Percentiles rank a stretch among this genome's conserved stretches.
These are phyloP conservation scores for Zasmidium cellare DNA, from an alignment of 2,329 filamentous ascomycete species.

Conservation along the genomic window DNA sequence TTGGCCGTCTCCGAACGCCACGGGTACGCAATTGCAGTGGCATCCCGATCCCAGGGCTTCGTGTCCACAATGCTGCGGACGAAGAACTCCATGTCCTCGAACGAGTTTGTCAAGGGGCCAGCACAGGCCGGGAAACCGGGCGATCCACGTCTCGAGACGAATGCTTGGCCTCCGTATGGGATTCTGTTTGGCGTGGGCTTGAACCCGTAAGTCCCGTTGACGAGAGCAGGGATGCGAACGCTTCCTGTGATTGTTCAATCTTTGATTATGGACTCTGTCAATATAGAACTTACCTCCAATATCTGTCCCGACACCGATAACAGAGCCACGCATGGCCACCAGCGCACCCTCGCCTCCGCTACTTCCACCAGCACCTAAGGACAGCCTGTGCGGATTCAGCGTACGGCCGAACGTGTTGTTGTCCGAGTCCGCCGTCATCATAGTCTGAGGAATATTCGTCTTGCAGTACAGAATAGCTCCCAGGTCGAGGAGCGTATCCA, in stretches of 20 bases:
- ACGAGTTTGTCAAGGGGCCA: conserved; percentile 30
- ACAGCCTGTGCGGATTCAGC: conserved; percentile 63
- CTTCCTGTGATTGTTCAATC: conserved; percentile 20
- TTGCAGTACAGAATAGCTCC: conserved; percentile 56
- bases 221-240: conserved; percentile 84
- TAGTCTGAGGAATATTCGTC: conserved; percentile 54
- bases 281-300: conserved; percentile 46
- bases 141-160: conserved; percentile 41
- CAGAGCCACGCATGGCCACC: conserved; percentile 58
- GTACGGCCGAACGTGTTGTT: conserved; percentile 46
- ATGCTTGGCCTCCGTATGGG: conserved; percentile 39
- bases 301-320: conserved; percentile 64
- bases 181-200: conserved; percentile 19
- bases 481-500: conserved; percentile 37
- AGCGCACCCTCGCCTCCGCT: conserved; percentile 66
- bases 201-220: conserved; percentile 46
- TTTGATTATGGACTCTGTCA: too few relatives aligned
- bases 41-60: conserved; percentile 26
- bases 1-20: conserved; percentile 43
- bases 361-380: conserved; percentile 63
- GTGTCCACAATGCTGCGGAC: conserved; percentile 21
- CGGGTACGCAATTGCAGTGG: conserved; percentile 41
- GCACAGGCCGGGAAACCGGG: conserved; percentile 37
- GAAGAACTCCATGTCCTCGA: conserved; percentile 28
- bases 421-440: conserved; percentile 38